Conservation (phyloP, 2,329 filamentous ascomycete species). For the Stagonosporopsis cucurbitacearum region DNA sequence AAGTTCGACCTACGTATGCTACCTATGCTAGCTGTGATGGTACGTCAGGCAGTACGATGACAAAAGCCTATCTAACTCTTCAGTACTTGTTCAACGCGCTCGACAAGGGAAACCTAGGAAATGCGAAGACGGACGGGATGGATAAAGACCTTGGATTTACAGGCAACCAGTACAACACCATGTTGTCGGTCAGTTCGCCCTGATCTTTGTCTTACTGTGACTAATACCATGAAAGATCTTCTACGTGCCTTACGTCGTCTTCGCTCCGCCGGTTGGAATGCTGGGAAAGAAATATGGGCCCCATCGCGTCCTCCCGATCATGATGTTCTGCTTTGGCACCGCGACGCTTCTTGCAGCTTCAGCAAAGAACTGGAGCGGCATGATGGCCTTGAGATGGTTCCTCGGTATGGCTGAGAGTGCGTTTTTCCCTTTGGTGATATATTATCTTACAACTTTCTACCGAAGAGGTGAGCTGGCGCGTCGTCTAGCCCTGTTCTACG, state of each 20-base stretch:
- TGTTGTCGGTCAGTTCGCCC: conserved; percentile 56
- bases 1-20: conserved; percentile 63
- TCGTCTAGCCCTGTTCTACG: conserved; percentile 76
- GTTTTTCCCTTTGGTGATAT: conserved; percentile 74
- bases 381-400: conserved; percentile 73
- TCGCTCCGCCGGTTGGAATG: conserved; percentile 70
- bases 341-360: conserved; percentile 67
- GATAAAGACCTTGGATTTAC: conserved; percentile 65
- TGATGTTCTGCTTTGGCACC: conserved; percentile 73
- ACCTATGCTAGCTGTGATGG: conserved; percentile 63
- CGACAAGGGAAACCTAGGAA: conserved; percentile 48
- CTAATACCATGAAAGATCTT: conserved; percentile 60
- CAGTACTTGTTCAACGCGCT: conserved; percentile 61
- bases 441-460: conserved; percentile 69
- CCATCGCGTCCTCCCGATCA: conserved; percentile 66
- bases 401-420: conserved; percentile 70
- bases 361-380: conserved; percentile 66
- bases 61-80: neutral
- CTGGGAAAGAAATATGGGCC: conserved; percentile 73
- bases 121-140: conserved; percentile 53
- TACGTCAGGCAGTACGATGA: neutral
- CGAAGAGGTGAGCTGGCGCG: conserved; percentile 73
- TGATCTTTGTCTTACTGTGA: neutral
- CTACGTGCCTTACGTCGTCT: conserved; percentile 76
- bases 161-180: conserved; percentile 70